Percentiles rank a stretch among this genome's conserved stretches.
Conservation (phyloP, 768 basidiomycete species). For the Daedalea quercina region DNA sequence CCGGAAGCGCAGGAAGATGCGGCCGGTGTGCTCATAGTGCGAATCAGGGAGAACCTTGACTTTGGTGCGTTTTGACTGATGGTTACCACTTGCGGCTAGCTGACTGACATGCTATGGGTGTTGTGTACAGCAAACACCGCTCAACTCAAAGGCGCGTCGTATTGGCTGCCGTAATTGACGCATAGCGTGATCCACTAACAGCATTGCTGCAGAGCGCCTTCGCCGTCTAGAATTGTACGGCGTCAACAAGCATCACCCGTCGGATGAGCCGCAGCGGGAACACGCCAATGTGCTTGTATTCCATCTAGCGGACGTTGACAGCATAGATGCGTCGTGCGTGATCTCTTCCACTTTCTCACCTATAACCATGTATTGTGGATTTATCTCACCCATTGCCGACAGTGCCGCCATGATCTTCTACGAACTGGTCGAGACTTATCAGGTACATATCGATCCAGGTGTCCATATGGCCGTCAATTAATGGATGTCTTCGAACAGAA, state of each 20-base stretch:
- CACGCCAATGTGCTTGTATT: constrained; percentile 79
- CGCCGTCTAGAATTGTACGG: constrained; percentile 89
- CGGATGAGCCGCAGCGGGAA: constrained; percentile 74
- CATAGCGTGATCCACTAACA: not conserved
- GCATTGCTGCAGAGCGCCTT: constrained; percentile 50
- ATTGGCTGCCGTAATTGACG: not conserved
- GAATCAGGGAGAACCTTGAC: constrained; percentile 85
- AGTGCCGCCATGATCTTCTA: constrained; percentile 82
- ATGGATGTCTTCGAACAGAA: constrained; percentile 21
- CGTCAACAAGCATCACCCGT: constrained; percentile 71
- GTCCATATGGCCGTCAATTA: not conserved
- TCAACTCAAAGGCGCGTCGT: constrained; percentile 72
- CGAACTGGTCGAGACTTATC: constrained; percentile 74
- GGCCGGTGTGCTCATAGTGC: constrained; percentile 78
- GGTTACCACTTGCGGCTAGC: not conserved
- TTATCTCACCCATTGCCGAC: not conserved
- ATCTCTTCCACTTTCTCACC: not conserved
- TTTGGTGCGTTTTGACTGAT: constrained; percentile 53
- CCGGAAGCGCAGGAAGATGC: constrained; percentile 77
- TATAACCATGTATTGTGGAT: not conserved
- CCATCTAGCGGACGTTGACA: constrained; percentile 89
- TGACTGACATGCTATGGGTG: constrained; percentile 4
- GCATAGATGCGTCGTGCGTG: constrained; percentile 84
- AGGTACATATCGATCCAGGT: constrained; percentile 33
- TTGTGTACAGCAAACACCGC: constrained; percentile 75